Base-by-base conservation (phyloP, 352 stramenopile genomes). In the Phytopythium kandeliae region DNA sequence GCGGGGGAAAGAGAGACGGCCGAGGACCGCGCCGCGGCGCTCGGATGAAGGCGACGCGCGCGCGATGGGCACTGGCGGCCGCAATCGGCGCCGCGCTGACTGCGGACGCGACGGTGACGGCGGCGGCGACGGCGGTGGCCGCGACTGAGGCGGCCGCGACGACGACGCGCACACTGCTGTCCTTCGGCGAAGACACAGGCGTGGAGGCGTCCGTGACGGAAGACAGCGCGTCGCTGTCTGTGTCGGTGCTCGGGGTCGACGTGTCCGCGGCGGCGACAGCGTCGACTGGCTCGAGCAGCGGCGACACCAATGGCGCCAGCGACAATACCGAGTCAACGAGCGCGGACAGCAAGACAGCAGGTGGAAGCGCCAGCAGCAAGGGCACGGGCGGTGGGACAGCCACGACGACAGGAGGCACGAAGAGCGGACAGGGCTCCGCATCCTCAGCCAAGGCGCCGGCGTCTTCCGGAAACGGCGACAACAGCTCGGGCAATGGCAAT, bases 51-150 rank as follows among this genome's bases (percentile, higher is more conserved):
- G 40, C 40, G 43, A 26, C 43, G 43, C 43, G 25, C 25, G 21
- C 30, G 30, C 46, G 46, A 26, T 40, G 46, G 30, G 30, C 33
- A 30, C 31, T 51, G 30, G 46, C 31, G 46, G 46, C 46, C 30
- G 31, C 19, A 31, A 30, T 51, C 31, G 41, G 46, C 31, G 46
- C 31, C 1, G 30, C 21, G 46, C 46, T 51, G 30, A 19, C 30
- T 5, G 30, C 19, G 21, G 46, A 21, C 1, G 19, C 30, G 30
- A 4, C n/a, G 28, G 31, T 4, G 17, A n/a, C 26, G 30, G 21
- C 45, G 30, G 6, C n/a, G 28, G 31, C 10, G 17, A n/a, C 26
- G 30, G 21, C 45, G 4, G 44, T 2, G 26, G n/a, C 8, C 15
- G 44, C 38, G 21, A n/a, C 4, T 8, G 38, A 25, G 4, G 0